Conservation (phyloP, 169 alveolate genomes). For the Cryptosporidium andersoni region DNA sequence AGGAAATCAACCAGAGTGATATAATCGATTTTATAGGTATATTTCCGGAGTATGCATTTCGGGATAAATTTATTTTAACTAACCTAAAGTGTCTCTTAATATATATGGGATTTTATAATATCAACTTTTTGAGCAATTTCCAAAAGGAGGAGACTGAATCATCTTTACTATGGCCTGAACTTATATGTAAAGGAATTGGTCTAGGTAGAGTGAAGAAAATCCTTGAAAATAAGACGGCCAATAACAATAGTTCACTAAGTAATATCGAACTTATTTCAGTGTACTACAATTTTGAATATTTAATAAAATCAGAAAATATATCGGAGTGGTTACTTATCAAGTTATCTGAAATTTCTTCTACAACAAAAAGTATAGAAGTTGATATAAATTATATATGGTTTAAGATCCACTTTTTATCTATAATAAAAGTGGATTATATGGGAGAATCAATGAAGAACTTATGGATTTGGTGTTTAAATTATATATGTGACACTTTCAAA, state of each 20-base stretch:
- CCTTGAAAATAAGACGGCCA: not conserved
- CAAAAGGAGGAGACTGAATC: not conserved
- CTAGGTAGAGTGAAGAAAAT: slow-evolving; percentile 55
- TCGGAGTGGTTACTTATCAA: not conserved
- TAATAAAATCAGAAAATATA: not conserved
- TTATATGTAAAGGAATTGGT: slow-evolving; percentile 38
- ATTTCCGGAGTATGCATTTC: slow-evolving; percentile 39
- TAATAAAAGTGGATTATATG: not conserved
- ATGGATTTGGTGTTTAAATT: slow-evolving; percentile 43
- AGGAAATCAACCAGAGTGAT: slow-evolving; percentile 3
- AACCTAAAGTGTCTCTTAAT: not conserved
- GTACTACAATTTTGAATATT: slow-evolving; percentile 30
- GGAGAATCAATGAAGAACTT: not conserved
- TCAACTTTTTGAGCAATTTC: not conserved
- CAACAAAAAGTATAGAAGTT: slow-evolving; percentile 6
- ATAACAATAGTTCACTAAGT: not conserved
- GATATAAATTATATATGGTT: slow-evolving; percentile 35
- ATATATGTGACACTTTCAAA: not conserved
- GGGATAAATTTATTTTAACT: not conserved
- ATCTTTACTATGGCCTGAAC: slow-evolving; percentile 24
- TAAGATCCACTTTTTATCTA: slow-evolving; percentile 18
- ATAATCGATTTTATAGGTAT: slow-evolving; percentile 37
- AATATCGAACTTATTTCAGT: slow-evolving; percentile 26
- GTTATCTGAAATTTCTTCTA: slow-evolving; percentile 11
- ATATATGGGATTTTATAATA: not conserved